Conservation (phyloP, 441 rosid genomes). For the Rhodomyrtus psidioides region DNA sequence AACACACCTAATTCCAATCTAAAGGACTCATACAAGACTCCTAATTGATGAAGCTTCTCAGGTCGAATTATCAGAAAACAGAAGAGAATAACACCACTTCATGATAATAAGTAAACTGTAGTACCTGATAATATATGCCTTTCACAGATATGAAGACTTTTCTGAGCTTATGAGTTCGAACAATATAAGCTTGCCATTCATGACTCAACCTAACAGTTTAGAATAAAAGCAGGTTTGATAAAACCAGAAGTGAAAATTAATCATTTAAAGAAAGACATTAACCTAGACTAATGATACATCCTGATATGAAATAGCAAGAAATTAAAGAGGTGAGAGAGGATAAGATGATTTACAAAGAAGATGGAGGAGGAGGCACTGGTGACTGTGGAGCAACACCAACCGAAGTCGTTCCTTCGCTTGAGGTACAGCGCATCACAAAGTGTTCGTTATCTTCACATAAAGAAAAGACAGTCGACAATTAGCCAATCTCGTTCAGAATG, state of each 20-base stretch:
- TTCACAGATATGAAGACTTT: conserved; percentile 86
- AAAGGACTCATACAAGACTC: not conserved
- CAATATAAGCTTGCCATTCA: conserved; percentile 93
- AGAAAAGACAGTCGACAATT: not conserved
- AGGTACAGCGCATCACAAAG: not conserved
- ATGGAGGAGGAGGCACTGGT: conserved; percentile 45
- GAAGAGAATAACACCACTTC: not conserved
- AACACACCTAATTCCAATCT: not conserved
- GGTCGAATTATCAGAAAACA: not conserved
- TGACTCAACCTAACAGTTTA: conserved; percentile 62
- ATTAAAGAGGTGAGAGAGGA: not conserved
- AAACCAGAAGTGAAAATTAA: not conserved
- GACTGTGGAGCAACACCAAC: conserved; percentile 58
- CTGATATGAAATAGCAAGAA: not conserved
- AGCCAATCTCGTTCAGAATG: not conserved
- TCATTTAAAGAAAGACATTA: not conserved
- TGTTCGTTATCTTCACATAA: not conserved
- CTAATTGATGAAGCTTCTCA: not conserved
- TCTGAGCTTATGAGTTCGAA: conserved; percentile 67
- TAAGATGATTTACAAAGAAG: conserved; percentile 40
- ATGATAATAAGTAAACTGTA: not conserved
- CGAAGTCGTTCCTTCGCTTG: conserved; percentile 39
- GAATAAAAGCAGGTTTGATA: not conserved
- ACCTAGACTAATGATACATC: not conserved
- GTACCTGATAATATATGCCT: conserved; percentile 96